Base-by-base conservation (phyloP, 306 rosid species). In the Lathyrus tuberosus region DNA sequence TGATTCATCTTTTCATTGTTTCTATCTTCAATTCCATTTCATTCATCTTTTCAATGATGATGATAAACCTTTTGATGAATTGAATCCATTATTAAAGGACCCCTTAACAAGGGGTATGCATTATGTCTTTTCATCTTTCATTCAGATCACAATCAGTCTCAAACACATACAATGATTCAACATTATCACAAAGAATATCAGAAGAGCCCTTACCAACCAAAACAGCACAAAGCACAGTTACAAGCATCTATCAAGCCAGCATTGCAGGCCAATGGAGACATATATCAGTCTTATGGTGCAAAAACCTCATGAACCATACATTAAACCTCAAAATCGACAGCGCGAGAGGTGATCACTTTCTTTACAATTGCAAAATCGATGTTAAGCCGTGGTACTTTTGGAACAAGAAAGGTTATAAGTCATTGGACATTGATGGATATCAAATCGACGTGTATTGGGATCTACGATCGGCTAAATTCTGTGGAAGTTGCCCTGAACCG, bases 361-460 rank as follows among this genome's bases (percentile, higher is more conserved):
- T 82, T 8, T 75, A 75, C 79, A 76, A 74, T 0, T 88, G 92
- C 80, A 93, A 85, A 54, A 81, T 93, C 28, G 96, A 93, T 17
- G 84, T 93, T 2, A 93, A 93, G 62, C 96, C 96, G 0, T 93
- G 98, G 98, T 78, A 73, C 54, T 86, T 88, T 26, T 93, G 98
- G 98, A 82, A 83, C 85, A 93, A 88, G 59, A 92, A 85, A 71
- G 96, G 98, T 22, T 90, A 71, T 82, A 93, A 90, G 59, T 65
- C 90, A 3, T 71, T 93, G 0, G 85, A 80, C 12, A 75, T 86
- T 0, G 98, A 89, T 14, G 88, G 88, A 0, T 69, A 76, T 22
- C 87, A 61, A 0, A 80, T 88, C 3, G 96, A 93, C 2, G 80
- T 88, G 1, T 90, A 82, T 30, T 93, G 98, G 98, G 98, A 93